Base-by-base conservation (phyloP, 495 filamentous ascomycete species). In the Talaromyces borbonicus region DNA sequence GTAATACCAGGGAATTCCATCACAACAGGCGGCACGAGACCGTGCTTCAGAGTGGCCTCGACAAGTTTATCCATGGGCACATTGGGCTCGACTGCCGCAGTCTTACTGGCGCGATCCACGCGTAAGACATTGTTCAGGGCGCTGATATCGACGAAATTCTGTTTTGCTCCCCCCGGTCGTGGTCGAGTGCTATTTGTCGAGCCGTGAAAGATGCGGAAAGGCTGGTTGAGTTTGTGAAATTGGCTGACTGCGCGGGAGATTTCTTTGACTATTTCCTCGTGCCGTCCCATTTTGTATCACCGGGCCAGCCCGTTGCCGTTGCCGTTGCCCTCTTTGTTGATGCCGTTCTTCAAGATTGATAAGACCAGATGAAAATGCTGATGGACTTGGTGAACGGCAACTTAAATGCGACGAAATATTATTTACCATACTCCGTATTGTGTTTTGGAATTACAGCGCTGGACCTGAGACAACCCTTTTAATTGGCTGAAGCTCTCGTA, bases 171-270 rank as follows among this genome's bases (percentile, higher is more conserved):
- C 31, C 59, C 57, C 32, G 63, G 56, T 2, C 63, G 56, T 4
- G 66, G 71, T 1, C 83, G 79, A 14, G 84, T 89, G 58, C 71
- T 81, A 62, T 88, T 89, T 24, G 84, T 88, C 0, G 79, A 79
- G 48, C 85, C 85, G 69, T 89, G 85, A 61, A 67, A 78, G 62
- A 90, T 87, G 43, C 85, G 78, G 63, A 85, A 90, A 12, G 76
- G 72, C 49, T 79, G 67, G 24, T 69, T 62, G 14, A 69, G 65
- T 14, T 75, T 60, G 61, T 78, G 79, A 64, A 77, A 79, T 25
- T 57, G 47, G 43, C 71, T 66, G 12, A 85, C 74, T 8, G 36
- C 27, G 29, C 43, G 43, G 19, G 43, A 46, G 19, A 46, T 46
- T 26, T 46, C 19, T 16, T 31, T 32, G 29, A 46, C 43, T 24